Percentiles rank a stretch among this genome's conserved stretches.
Evolutionary conservation across 768 basidiomycete genomes (phyloP).

Genomic region (Xanthoconium stramineum): DNA sequence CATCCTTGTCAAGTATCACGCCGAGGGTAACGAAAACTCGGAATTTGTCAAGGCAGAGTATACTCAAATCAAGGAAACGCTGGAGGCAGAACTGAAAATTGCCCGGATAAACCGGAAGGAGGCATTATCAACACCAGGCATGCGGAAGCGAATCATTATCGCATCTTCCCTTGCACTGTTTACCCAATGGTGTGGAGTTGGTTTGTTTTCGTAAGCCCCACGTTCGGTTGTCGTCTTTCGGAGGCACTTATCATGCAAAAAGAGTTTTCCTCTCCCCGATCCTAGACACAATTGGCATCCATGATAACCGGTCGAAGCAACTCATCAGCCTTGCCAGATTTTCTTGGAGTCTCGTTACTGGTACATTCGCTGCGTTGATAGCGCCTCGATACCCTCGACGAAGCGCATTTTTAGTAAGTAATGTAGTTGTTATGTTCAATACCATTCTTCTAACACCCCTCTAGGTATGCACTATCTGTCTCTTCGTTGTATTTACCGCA

Average conservation of each 20-base stretch:
- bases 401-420: too few relatives aligned
- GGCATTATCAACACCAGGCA: slow-evolving; percentile 8
- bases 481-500: slow-evolving; percentile 10
- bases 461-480: slow-evolving; percentile 8
- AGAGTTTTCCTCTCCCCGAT: not conserved
- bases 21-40: slow-evolving; percentile 45
- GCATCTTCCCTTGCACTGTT: slow-evolving; percentile 16
- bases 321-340: slow-evolving; percentile 4
- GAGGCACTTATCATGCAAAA: not conserved
- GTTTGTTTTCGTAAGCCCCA: not conserved
- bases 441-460: too few relatives aligned
- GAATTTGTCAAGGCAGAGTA: slow-evolving; percentile 37
- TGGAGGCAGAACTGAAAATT: slow-evolving; percentile 31
- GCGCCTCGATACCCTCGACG: too few relatives aligned
- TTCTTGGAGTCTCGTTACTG: slow-evolving; percentile 6
- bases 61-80: slow-evolving; percentile 52
- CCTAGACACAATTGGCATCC: too few relatives aligned
- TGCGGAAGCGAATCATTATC: slow-evolving; percentile 16
- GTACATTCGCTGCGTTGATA: not conserved
- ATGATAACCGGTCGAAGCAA: too few relatives aligned
- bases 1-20: slow-evolving; percentile 56
- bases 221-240: not conserved
- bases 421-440: too few relatives aligned
- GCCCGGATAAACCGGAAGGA: not conserved
- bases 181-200: slow-evolving; percentile 8